Evolutionary conservation across 768 basidiomycete species (phyloP).

Genomic region (Podaxis rugospora): DNA sequence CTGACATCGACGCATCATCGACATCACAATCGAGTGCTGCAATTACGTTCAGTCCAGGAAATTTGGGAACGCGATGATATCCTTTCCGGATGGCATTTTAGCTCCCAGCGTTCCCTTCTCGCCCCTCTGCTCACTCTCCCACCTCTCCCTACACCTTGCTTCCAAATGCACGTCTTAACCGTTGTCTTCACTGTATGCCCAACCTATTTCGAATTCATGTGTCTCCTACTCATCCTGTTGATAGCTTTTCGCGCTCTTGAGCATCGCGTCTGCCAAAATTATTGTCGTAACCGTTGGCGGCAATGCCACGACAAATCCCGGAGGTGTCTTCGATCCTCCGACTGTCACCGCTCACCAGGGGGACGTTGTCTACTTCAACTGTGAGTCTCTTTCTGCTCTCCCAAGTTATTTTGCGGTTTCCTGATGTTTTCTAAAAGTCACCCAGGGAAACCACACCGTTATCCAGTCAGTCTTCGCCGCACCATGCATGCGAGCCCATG

Average conservation of each 20-base stretch:
- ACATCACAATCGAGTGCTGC: neutral
- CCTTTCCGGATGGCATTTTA: neutral
- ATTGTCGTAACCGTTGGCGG: constrained; percentile 43
- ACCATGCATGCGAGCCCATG: constrained; percentile 51
- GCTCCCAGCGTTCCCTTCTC: neutral
- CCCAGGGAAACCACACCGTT: constrained; percentile 47
- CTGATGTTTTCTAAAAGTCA: constrained; percentile 30
- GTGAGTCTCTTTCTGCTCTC: constrained; percentile 23
- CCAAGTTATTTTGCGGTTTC: neutral
- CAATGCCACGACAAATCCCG: constrained; percentile 39
- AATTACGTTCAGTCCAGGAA: neutral
- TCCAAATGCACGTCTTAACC: constrained; percentile 11
- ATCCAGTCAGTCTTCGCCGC: constrained; percentile 51
- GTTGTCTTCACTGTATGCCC: constrained; percentile 13
- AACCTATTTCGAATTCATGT: neutral
- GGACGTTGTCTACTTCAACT: constrained; percentile 55
- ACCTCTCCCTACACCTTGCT: constrained; percentile 1
- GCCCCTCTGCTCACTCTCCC: constrained; percentile 2
- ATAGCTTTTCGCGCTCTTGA: constrained; percentile 15
- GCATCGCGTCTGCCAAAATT: constrained; percentile 28
- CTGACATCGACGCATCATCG: neutral
- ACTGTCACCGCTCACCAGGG: constrained; percentile 38
- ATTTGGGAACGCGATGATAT: neutral
- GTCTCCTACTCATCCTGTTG: neutral
- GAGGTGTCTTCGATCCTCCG: constrained; percentile 42